These are phyloP conservation scores for Nicotiana rustica DNA, from an alignment of 305 asterid species.

Conservation along the genomic window DNA sequence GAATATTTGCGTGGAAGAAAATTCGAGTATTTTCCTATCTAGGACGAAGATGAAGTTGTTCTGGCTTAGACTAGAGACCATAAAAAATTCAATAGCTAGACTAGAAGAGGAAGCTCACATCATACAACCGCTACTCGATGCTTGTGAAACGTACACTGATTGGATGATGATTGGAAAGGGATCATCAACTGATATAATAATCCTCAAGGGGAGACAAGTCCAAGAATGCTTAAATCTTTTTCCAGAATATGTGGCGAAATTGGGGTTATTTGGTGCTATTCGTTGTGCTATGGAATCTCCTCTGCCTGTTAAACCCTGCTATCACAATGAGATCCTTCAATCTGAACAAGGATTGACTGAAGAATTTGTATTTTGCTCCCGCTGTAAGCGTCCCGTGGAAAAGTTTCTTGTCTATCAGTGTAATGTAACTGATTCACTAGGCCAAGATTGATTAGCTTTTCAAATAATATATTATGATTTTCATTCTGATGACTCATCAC, in stretches of 20 bases:
- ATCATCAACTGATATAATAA: conserved; percentile 44
- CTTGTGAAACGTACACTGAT: conserved; percentile 36
- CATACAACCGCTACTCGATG: conserved; percentile 42
- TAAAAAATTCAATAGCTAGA: conserved; percentile 44
- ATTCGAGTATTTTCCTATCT: conserved; percentile 47
- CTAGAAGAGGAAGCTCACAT: conserved; percentile 35
- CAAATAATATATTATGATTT: not conserved
- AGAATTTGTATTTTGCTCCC: conserved; percentile 50
- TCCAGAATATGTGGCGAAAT: conserved; percentile 43
- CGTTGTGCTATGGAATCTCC: conserved; percentile 43
- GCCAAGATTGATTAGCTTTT: not conserved
- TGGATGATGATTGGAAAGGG: conserved; percentile 68
- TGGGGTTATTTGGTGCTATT: conserved; percentile 57
- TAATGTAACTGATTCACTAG: conserved; percentile 44
- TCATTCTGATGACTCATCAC: not conserved
- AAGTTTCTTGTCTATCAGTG: conserved; percentile 67
- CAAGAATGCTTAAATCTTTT: conserved; percentile 43
- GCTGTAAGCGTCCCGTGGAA: conserved; percentile 57
- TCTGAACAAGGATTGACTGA: conserved; percentile 61
- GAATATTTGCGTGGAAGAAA: conserved; percentile 54
- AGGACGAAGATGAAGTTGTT: conserved; percentile 52
- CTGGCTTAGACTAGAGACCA: conserved; percentile 67
- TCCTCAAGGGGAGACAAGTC: conserved; percentile 48
- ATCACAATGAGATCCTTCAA: conserved; percentile 47
- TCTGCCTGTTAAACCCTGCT: conserved; percentile 44